Base-by-base conservation (phyloP, 768 basidiomycete genomes). In the Lactifluus echinatus region DNA sequence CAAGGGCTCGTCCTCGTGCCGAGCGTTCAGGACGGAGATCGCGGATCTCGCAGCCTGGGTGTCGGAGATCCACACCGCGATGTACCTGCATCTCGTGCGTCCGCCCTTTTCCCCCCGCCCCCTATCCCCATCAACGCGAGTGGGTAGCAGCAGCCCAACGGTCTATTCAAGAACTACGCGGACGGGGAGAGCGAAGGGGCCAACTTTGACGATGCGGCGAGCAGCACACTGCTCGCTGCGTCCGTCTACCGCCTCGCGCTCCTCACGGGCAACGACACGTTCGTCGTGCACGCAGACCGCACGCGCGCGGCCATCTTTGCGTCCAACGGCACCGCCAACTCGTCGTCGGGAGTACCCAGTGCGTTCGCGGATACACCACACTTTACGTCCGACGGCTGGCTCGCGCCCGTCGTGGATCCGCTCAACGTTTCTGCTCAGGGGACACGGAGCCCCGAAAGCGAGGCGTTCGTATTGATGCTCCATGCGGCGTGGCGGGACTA, bases 391-490 rank as follows among this genome's bases (percentile, higher is more conserved):
- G 71, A 81, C 37, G 84, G 87, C 2, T 87, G 85, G 82, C 70
- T 91, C 24, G 74, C 72, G 5, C 87, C 87, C 5, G 89, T 92
- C 17, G 87, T 87, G 3, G 74, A 94, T 65, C 91, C 92, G 0
- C 67, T 85, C 52, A 67, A 73, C 2, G 83, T 76, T 64, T 71
- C 73, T 0, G 11, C 60, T 1, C 56, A 78, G 57, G 84, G 86
- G 0, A 56, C 69, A 0, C 21, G 79, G 19, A 87, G 85, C 57
- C 79, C 91, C 2, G 92, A 94, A 68, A 83, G 76, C 0, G 77
- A 93, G 71, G 87, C 86, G 7, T 94, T 94, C 68, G 80, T 87
- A 11, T 68, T 93, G 5, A 76, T 83, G 65, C 75, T 93, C 70
- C 76, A 90, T 56, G 79, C 87, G 0, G 86, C 87, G 4, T 88